phyloP scores from a whole-genome alignment of 768 basidiomycete species.

The Lepiota venenata region DNA sequence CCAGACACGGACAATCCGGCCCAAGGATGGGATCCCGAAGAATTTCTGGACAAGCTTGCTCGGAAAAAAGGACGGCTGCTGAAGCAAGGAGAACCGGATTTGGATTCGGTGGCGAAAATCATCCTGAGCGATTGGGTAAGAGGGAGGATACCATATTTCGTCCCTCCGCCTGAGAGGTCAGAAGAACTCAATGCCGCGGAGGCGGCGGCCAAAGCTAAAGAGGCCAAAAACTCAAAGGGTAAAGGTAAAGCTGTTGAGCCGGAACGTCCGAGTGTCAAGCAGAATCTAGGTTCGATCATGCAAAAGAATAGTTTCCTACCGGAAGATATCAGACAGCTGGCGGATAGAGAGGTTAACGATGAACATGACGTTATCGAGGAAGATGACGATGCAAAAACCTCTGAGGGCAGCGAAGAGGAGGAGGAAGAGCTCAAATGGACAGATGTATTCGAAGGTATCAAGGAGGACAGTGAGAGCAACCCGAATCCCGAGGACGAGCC shows the following conservation, averaged over 20 bases:
- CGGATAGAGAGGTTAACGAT: constrained; percentile 46
- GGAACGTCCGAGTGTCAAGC: constrained; percentile 65
- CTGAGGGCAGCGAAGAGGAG: constrained; percentile 34
- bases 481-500: constrained; percentile 22
- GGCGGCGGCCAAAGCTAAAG: constrained; percentile 53
- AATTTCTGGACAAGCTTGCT: constrained; percentile 81
- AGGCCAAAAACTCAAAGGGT: constrained; percentile 44
- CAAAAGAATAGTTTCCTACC: constrained; percentile 86
- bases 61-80: constrained; percentile 88
- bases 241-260: constrained; percentile 48
- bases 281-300: constrained; percentile 83
- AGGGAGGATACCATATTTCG: constrained; percentile 96
- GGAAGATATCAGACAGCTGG: constrained; percentile 75
- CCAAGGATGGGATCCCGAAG: constrained; percentile 66
- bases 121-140: constrained; percentile 95
- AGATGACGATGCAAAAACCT: constrained; percentile 30
- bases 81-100: constrained; percentile 93
- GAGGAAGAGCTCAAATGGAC: constrained; percentile 75
- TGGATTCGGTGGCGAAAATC: constrained; percentile 92
- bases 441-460: constrained; percentile 75
- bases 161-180: constrained; percentile 81
- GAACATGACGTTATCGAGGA: constrained; percentile 33
- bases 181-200: constrained; percentile 67
- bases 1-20: constrained; percentile 52
- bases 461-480: constrained; percentile 20